Percentiles rank a stretch among this genome's conserved stretches.
Conservation (phyloP, 768 basidiomycete genomes). For the Pulveroboletus sp. region DNA sequence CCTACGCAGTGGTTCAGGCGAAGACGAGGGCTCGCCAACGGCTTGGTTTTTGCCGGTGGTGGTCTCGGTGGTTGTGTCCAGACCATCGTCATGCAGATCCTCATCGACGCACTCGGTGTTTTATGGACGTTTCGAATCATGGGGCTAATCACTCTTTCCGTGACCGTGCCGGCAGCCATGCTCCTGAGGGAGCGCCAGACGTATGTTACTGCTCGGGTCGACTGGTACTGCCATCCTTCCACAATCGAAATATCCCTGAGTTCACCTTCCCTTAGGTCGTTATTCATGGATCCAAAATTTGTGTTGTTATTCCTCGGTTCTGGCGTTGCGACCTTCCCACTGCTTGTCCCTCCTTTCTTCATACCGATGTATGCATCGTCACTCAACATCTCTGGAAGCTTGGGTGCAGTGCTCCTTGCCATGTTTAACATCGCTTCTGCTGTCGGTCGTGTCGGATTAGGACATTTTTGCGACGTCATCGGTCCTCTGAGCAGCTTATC, state of each 20-base stretch:
- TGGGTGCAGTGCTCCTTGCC: conserved; percentile 30
- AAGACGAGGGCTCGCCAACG: conserved; percentile 33
- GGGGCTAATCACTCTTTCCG: conserved; percentile 24
- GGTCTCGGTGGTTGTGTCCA: conserved; percentile 33
- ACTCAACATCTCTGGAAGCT: conserved; percentile 19
- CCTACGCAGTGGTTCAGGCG: conserved; percentile 35
- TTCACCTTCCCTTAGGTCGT: conserved; percentile 17
- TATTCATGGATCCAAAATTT: conserved; percentile 30
- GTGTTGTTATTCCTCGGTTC: conserved; percentile 30
- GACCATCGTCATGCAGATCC: conserved; percentile 26
- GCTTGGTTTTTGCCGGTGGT: conserved; percentile 31
- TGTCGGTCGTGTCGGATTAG: conserved; percentile 30
- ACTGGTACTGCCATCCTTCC: conserved; percentile 14
- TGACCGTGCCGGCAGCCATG: conserved; percentile 27
- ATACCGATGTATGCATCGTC: conserved; percentile 35
- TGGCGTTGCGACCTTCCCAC: conserved; percentile 34
- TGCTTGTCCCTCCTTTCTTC: conserved; percentile 37
- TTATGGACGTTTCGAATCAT: conserved; percentile 33
- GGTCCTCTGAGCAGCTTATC: conserved; percentile 30
- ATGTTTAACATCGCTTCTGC: conserved; percentile 36
- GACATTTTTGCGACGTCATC: conserved; percentile 27
- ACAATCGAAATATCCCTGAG: neutral
- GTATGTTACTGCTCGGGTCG: conserved; percentile 18
- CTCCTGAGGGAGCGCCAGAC: conserved; percentile 24
- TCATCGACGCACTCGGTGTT: conserved; percentile 27